phyloP scores from a whole-genome alignment of 2,329 filamentous ascomycete genomes.

The Ascocoryne sarcoides region DNA sequence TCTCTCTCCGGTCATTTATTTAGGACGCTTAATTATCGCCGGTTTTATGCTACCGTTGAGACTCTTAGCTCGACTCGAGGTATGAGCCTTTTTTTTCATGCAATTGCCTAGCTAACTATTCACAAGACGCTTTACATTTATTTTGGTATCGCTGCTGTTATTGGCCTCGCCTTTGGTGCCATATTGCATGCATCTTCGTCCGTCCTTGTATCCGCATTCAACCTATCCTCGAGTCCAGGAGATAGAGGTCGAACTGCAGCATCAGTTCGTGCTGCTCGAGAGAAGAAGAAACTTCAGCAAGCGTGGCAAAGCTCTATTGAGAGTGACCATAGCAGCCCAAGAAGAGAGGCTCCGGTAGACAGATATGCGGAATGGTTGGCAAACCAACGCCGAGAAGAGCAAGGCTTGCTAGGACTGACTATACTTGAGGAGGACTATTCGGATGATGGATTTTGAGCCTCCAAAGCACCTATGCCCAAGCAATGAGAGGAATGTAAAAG shows the following conservation, averaged over 20 bases:
- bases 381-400: conserved; percentile 18
- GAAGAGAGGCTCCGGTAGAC: conserved; percentile 10
- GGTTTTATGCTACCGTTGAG: conserved; percentile 20
- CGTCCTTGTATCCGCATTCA: conserved; percentile 43
- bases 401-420: conserved; percentile 52
- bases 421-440: conserved; percentile 64
- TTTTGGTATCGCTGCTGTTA: conserved; percentile 55
- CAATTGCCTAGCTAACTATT: conserved; percentile 8
- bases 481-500: no score
- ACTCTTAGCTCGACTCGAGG: conserved; percentile 26
- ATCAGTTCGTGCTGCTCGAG: conserved; percentile 18
- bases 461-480: no score
- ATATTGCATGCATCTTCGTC: conserved; percentile 48
- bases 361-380: conserved; percentile 25
- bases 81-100: conserved; percentile 2
- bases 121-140: conserved; percentile 37
- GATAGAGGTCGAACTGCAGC: conserved; percentile 16
- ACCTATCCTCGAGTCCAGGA: conserved; percentile 28
- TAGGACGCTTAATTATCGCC: conserved; percentile 17
- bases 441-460: conserved; percentile 28
- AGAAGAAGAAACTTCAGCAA: conserved; percentile 20
- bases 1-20: conserved; percentile 21
- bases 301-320: conserved; percentile 16
- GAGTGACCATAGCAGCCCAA: conserved; percentile 8
- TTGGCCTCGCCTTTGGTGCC: conserved; percentile 57